Conservation (phyloP, 768 basidiomycete species). For the Serendipita sp. region DNA sequence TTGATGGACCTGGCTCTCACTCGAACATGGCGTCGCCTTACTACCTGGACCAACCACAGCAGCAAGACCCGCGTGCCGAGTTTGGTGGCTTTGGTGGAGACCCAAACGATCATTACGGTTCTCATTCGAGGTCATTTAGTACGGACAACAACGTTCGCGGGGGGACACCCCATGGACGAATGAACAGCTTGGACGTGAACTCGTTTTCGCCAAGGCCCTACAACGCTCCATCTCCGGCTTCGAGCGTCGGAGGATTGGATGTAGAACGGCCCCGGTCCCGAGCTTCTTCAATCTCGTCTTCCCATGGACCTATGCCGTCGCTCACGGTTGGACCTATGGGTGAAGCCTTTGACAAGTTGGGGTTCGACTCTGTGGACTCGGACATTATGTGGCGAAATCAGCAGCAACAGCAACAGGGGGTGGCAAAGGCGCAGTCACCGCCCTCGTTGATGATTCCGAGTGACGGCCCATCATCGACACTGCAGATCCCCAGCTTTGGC, state of each 20-base stretch:
- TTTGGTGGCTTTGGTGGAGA: background rate
- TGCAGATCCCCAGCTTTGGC: conserved; percentile 3
- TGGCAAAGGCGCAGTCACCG: conserved; percentile 46
- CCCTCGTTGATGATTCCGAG: conserved; percentile 39
- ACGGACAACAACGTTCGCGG: background rate
- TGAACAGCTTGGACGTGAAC: conserved; percentile 6
- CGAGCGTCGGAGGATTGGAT: conserved; percentile 1
- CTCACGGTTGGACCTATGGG: conserved; percentile 4
- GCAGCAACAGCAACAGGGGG: background rate
- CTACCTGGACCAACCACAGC: background rate
- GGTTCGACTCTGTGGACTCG: background rate
- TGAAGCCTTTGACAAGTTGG: conserved; percentile 3
- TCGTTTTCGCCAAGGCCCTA: background rate
- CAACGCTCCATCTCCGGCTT: background rate
- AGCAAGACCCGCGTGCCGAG: background rate
- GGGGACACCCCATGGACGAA: background rate
- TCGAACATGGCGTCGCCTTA: background rate
- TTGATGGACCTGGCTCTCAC: background rate
- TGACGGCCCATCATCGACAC: conserved; percentile 22
- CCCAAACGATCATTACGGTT: background rate
- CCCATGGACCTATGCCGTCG: conserved; percentile 20
- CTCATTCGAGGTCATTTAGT: background rate
- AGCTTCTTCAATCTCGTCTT: conserved; percentile 55
- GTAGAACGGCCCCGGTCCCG: conserved; percentile 17
- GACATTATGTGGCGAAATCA: conserved; percentile 1